Base-by-base conservation (phyloP, 2,329 filamentous ascomycete genomes). In the Neopestalotiopsis sp. region DNA sequence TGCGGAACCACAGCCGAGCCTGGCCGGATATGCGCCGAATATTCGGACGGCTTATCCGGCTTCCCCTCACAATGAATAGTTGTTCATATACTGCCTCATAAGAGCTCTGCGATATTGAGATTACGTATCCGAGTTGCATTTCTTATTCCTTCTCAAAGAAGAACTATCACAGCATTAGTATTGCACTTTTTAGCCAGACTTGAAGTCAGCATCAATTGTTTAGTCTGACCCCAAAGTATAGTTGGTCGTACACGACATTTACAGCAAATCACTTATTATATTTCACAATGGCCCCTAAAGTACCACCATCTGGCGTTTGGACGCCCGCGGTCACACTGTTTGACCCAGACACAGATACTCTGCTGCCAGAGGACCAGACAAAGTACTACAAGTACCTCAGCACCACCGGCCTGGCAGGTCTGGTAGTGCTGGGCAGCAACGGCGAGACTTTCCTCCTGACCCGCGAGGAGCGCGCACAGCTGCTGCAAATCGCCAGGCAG, bases 401-500 rank as follows among this genome's bases (percentile, higher is more conserved):
- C 2, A 74, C 74, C 65, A 72, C 75, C 2, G 77, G 77, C 3
- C 76, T 79, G 4, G 71, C 73, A 5, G 77, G 77, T 1, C 76
- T 79, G 30, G 77, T 79, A 13, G 76, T 79, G 69, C 72, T 79
- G 5, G 77, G 77, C 62, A 79, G 77, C 60, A 79, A 79, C 68
- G 77, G 77, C 67, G 77, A 79, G 72, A 78, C 77, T 4, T 86
- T 87, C 75, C 81, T 88, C 5, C 73, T 79, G 20, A 89, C 87
- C 13, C 86, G 87, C n/a, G 84, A 88, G 72, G 89, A 91, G 78
- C 84, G 89, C 68, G 81, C 80, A 62, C 81, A 82, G 56, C 83
- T 91, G n/a, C 83, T 92, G 30, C 76, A 81, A 34, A 81, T 86
- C 12, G 90, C 90, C 65, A 82, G 88, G 45, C 71, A 77, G 45